A percentile compares a stretch with the other conserved stretches of the same genome.
Evolutionary conservation across 116 monocot species (phyloP).

Genomic region (Dioscorea cayenensis): DNA sequence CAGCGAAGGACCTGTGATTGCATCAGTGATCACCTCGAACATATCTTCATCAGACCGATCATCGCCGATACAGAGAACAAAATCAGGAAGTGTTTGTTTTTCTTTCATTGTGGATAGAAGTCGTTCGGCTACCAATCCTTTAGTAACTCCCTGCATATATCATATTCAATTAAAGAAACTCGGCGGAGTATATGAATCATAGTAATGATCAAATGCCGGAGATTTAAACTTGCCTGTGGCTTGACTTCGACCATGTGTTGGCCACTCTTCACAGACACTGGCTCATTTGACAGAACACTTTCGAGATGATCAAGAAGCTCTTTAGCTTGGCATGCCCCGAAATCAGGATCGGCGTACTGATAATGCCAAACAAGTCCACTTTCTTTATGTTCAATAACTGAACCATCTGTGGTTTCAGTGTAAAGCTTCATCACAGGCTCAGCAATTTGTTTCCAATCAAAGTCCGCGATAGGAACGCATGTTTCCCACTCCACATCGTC

Average conservation of each 20-base stretch:
- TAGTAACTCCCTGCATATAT: conserved; percentile 19
- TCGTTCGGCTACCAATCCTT: conserved; percentile 21
- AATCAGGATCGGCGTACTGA: conserved; percentile 22
- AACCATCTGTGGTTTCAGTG: conserved; percentile 31
- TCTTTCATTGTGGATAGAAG: conserved; percentile 19
- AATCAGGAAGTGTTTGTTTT: conserved; percentile 22
- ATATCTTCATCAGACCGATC: conserved; percentile 38
- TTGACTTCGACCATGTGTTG: conserved; percentile 21
- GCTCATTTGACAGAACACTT: conserved; percentile 24
- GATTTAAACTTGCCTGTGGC: conserved; percentile 12
- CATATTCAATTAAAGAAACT: not conserved
- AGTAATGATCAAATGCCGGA: not conserved
- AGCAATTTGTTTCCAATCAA: conserved; percentile 18
- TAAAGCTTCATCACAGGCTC: conserved; percentile 28
- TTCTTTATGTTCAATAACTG: conserved; percentile 19
- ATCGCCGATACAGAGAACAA: conserved; percentile 30
- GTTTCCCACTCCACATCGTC: conserved; percentile 16
- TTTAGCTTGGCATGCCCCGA: conserved; percentile 26
- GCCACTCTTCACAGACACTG: conserved; percentile 24
- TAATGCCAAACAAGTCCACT: conserved; percentile 24
- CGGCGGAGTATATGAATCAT: not conserved
- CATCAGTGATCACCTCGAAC: conserved; percentile 23
- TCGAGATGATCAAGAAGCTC: conserved; percentile 22
- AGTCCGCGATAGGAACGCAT: conserved; percentile 8
- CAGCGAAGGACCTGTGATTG: conserved; percentile 10